Evolutionary conservation across 2,329 filamentous ascomycete genomes (phyloP).

Genomic region (Kalmusia sp.): DNA sequence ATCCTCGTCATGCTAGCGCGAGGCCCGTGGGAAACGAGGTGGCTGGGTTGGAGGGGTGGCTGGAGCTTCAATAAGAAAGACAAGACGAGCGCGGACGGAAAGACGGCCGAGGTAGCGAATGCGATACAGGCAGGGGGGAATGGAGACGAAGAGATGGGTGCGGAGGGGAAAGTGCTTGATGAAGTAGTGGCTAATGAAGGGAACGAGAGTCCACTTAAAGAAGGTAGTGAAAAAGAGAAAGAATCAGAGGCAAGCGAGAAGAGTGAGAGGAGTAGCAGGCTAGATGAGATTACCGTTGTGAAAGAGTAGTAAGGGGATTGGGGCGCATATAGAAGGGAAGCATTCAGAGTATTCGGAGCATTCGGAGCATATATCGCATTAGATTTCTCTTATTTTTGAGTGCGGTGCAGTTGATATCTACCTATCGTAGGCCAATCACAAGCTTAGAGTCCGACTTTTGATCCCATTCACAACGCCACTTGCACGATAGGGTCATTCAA

Average conservation of each 20-base stretch:
- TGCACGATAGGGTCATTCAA: too few species aligned
- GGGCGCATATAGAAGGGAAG: neutral
- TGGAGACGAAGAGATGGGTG: conserved; percentile 28
- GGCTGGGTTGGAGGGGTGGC: conserved; percentile 68
- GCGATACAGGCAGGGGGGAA: conserved; percentile 14
- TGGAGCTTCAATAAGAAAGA: conserved; percentile 58
- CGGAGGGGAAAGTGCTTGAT: conserved; percentile 26
- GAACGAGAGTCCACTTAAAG: conserved; percentile 23
- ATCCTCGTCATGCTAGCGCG: conserved; percentile 56
- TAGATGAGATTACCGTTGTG: conserved; percentile 17
- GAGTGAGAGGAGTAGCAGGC: conserved; percentile 19
- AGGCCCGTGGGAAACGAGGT: conserved; percentile 64
- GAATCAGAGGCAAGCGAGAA: conserved; percentile 2
- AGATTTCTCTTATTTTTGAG: too few species aligned
- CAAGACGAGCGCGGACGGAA: conserved; percentile 49
- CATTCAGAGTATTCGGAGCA: too few species aligned
- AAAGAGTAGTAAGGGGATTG: conserved; percentile 13
- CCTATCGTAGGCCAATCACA: too few species aligned
- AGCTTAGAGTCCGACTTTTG: too few species aligned
- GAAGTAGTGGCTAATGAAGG: conserved; percentile 41
- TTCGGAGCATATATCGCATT: too few species aligned
- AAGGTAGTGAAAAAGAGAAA: conserved; percentile 10
- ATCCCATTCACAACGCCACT: too few species aligned
- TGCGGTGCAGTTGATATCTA: too few species aligned
- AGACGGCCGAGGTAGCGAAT: conserved; percentile 30